phyloP scores from a whole-genome alignment of 2,329 filamentous ascomycete species.

The Alternaria sp. region DNA sequence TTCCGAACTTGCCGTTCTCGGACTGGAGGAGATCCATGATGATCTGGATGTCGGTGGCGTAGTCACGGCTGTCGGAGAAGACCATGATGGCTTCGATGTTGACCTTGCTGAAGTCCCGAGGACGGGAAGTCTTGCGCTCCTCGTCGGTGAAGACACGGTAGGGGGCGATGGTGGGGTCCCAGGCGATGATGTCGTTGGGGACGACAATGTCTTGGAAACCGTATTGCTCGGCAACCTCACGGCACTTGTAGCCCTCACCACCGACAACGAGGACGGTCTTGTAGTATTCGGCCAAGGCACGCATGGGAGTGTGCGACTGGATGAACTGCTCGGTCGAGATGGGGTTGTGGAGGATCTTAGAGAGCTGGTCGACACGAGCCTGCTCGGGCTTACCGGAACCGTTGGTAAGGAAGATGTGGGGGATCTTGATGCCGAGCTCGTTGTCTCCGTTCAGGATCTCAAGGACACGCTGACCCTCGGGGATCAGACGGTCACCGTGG shows the following conservation, averaged over 20 bases:
- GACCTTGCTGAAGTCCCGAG: constrained; percentile 73
- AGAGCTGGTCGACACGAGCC: constrained; percentile 69
- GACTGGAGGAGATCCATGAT: constrained; percentile 75
- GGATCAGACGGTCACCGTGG: constrained; percentile 73
- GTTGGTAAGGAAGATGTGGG: constrained; percentile 77
- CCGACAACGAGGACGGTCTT: constrained; percentile 76
- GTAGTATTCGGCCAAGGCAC: constrained; percentile 77
- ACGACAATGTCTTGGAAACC: constrained; percentile 76
- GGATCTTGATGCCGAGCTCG: constrained; percentile 78
- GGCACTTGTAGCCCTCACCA: constrained; percentile 76
- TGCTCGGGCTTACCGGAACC: constrained; percentile 74
- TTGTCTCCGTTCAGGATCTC: constrained; percentile 78
- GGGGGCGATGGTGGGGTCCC: constrained; percentile 71
- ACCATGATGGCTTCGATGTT: constrained; percentile 78
- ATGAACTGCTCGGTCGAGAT: constrained; percentile 77
- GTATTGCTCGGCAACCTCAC: constrained; percentile 74
- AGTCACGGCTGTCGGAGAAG: constrained; percentile 76
- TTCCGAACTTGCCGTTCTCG: constrained; percentile 70
- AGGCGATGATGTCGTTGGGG: constrained; percentile 75
- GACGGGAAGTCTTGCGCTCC: constrained; percentile 70
- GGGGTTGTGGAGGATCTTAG: constrained; percentile 68
- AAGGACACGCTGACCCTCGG: constrained; percentile 69
- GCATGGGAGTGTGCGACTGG: constrained; percentile 79
- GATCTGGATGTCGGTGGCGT: constrained; percentile 77
- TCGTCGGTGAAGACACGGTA: constrained; percentile 71